Evolutionary conservation across 257 asterid species (phyloP).

Genomic region (Solanum ossicruentum): DNA sequence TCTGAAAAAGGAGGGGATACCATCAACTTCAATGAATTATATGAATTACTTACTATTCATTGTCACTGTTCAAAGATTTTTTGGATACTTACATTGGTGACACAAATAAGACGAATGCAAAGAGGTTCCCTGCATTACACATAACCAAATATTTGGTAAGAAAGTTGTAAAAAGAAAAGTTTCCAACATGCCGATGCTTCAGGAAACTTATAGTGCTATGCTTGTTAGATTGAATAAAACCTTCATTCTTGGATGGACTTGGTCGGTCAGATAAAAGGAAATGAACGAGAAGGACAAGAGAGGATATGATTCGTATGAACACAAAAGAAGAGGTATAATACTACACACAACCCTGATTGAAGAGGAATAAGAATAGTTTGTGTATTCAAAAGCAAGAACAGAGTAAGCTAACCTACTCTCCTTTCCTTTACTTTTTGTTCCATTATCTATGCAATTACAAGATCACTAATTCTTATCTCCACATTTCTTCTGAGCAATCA

Average conservation of each 20-base stretch:
- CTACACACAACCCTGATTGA: not conserved
- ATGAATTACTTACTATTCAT: not conserved
- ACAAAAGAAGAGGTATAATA: not conserved
- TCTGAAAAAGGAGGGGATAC: constrained; percentile 22
- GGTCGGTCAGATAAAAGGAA: not conserved
- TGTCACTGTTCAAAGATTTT: not conserved
- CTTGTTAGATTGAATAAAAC: not conserved
- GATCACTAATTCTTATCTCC: not conserved
- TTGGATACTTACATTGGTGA: constrained; percentile 67
- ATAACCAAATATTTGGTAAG: not conserved
- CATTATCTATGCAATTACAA: not conserved
- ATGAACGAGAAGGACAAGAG: not conserved
- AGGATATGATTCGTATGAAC: not conserved
- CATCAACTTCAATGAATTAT: not conserved
- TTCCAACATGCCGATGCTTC: not conserved
- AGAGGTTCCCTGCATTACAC: constrained; percentile 57
- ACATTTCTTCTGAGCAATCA: not conserved
- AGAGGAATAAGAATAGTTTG: not conserved
- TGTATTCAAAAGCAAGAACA: not conserved
- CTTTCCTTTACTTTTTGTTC: not conserved
- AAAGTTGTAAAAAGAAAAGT: not conserved
- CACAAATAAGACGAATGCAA: constrained; percentile 66
- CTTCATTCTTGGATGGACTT: not conserved
- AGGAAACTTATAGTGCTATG: not conserved
- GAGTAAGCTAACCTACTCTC: not conserved